A percentile compares a stretch with the other conserved stretches of the same genome.
phyloP scores from a whole-genome alignment of 2,329 filamentous ascomycete species.

The Chaetothyriales sp. region DNA sequence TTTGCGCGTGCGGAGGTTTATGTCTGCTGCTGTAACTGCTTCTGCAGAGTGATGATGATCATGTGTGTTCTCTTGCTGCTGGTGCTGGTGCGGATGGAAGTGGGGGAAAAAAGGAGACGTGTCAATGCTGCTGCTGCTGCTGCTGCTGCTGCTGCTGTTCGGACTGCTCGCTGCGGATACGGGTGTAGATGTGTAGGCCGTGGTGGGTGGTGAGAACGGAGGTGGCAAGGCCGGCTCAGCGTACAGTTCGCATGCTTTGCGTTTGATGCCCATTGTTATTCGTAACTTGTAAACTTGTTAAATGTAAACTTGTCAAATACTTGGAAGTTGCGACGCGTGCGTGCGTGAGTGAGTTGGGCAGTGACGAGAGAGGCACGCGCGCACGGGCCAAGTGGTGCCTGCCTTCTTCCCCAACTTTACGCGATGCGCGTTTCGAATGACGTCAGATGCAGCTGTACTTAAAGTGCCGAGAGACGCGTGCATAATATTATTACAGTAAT shows the following conservation, averaged over 20 bases:
- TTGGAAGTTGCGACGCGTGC: too few species aligned
- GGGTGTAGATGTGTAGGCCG: neutral
- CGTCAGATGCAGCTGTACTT: neutral
- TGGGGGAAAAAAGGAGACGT: neutral
- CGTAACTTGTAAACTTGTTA: too few species aligned
- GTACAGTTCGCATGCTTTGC: constrained; percentile 13
- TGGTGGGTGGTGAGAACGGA: neutral
- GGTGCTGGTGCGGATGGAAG: neutral
- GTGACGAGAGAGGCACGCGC: neutral
- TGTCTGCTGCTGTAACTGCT: constrained; percentile 7
- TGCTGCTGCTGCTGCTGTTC: neutral
- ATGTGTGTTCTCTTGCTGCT: constrained; percentile 2
- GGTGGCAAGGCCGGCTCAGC: neutral
- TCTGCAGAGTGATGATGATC: constrained; percentile 3
- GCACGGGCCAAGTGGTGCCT: constrained; percentile 1
- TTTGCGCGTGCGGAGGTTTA: constrained; percentile 46
- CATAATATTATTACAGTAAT: too few species aligned
- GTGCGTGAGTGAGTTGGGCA: too few species aligned
- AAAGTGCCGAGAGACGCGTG: too few species aligned
- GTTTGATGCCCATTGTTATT: constrained; percentile 15
- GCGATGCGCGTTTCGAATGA: constrained; percentile 4
- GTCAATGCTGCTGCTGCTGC: constrained; percentile 1
- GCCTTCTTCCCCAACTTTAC: constrained; percentile 6
- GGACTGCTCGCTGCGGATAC: neutral
- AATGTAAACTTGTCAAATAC: too few species aligned